Evolutionary conservation across 2,329 filamentous ascomycete species (phyloP).

Genomic region (Ophiostoma novo-ulmi): DNA sequence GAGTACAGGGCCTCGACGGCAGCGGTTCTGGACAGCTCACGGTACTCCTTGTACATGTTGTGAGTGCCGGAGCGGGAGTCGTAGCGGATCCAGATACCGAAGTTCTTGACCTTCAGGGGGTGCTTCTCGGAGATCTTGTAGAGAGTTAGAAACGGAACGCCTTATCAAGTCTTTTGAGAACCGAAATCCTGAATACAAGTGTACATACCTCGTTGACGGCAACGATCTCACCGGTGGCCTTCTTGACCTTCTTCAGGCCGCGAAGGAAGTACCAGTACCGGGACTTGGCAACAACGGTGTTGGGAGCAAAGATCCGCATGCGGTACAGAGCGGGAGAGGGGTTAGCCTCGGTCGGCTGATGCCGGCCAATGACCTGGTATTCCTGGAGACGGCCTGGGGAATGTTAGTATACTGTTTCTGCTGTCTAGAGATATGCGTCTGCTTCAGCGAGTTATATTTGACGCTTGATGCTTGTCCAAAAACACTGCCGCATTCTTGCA

Average conservation of each 20-base stretch:
- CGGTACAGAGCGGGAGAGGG: constrained; percentile 98
- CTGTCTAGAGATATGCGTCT: not conserved
- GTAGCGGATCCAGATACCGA: constrained; percentile 99
- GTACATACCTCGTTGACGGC: constrained; percentile 81
- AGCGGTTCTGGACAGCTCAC: constrained; percentile 93
- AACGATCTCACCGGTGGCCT: constrained; percentile 99
- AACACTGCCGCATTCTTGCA: not conserved
- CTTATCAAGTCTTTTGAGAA: not conserved
- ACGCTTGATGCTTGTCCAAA: not conserved
- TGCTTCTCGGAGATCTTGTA: constrained; percentile 93
- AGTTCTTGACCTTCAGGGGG: constrained; percentile 99
- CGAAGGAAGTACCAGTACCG: constrained; percentile 99
- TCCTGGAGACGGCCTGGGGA: constrained; percentile 92
- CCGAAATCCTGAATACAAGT: not conserved
- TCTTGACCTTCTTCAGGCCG: constrained; percentile 99
- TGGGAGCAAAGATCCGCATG: constrained; percentile 99
- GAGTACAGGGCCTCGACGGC: constrained; percentile 97
- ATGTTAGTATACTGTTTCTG: constrained; percentile 26
- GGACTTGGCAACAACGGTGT: constrained; percentile 97
- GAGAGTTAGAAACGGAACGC: too few species aligned
- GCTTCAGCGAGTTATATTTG: not conserved
- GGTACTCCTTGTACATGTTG: constrained; percentile 99
- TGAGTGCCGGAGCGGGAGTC: constrained; percentile 99
- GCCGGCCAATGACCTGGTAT: constrained; percentile 99
- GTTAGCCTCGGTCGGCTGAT: constrained; percentile 96